Conservation (phyloP, 306 rosid species). For the Abrus precatorius region DNA sequence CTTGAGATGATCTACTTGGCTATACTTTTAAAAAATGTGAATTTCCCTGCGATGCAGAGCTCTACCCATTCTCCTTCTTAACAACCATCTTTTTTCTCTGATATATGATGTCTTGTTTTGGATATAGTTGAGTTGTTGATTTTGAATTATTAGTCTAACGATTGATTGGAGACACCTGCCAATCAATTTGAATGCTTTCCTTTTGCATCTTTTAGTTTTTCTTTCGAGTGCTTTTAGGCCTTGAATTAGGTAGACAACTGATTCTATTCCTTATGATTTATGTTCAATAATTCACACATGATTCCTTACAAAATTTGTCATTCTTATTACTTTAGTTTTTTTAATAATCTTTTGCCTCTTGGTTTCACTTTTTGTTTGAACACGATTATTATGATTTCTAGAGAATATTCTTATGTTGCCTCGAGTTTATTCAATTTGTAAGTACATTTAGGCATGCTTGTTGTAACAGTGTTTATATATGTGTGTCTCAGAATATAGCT, state of each 20-base stretch:
- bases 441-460: conserved; percentile 34
- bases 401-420: conserved; percentile 36
- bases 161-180: conserved; percentile 47
- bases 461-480: conserved; percentile 22
- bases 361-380: conserved; percentile 41
- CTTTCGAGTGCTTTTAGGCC: conserved; percentile 36
- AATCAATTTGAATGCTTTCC: conserved; percentile 42
- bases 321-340: conserved; percentile 20
- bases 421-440: conserved; percentile 16
- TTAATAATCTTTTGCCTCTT: conserved; percentile 22
- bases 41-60: neutral
- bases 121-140: conserved; percentile 43
- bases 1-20: conserved; percentile 15
- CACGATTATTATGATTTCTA: conserved; percentile 7
- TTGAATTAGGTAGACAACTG: conserved; percentile 38
- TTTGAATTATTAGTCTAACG: conserved; percentile 44
- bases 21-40: neutral
- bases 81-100: neutral
- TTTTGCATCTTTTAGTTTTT: conserved; percentile 39
- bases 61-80: conserved; percentile 24
- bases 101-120: conserved; percentile 40
- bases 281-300: conserved; percentile 45
- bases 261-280: conserved; percentile 37
- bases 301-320: conserved; percentile 29
- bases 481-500: neutral